Base-by-base conservation (phyloP, 164 flowering plant species). In the Stephania yunnanensis region DNA sequence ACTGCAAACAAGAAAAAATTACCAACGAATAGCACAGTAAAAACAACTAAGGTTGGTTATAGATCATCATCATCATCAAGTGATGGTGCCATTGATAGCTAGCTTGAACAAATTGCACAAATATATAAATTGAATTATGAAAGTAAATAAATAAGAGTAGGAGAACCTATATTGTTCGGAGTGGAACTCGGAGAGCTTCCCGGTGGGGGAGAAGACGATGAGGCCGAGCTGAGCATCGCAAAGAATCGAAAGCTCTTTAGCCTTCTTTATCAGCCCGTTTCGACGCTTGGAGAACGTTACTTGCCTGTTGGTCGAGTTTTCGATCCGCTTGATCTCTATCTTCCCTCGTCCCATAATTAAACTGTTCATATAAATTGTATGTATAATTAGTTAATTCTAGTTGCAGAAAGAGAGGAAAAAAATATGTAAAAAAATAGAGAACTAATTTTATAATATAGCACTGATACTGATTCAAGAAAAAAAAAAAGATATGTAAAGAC, bases 191-290 rank as follows among this genome's bases (percentile, higher is more conserved):
- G 70, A 84, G 20, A 66, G 66, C 71, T 86, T 86, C 1, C 87
- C 91, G 2, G 88, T 66, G 58, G 89, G 71, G 30, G 91, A 85
- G 83, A 86, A 86, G 73, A 86, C 65, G 71, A 88, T 48, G 36
- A 88, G 82, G 31, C 88, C 87, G 44, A 88, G 78, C 75, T 88
- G 88, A 46, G 91, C 86, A 67, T 88, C 89, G 65, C 89, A 88
- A 52, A 88, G 85, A 22, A 88, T 72, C 1, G 89, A 86, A 2
- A 87, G 81, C 81, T 87, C 90, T 17, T 75, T 81, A 65, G 90
- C 89, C 75, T 88, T 88, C 86, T 87, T 88, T 17, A 88, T 77
- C 76, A 88, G 78, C 2, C 91, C 91, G 77, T 84, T 83, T 78
- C 85, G 72, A 66, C 91, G 71, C 83, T 86, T 88, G 19, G 87